Evolutionary conservation across 352 stramenopile genomes (phyloP).

Genomic region (Globisporangium iwayamae): DNA sequence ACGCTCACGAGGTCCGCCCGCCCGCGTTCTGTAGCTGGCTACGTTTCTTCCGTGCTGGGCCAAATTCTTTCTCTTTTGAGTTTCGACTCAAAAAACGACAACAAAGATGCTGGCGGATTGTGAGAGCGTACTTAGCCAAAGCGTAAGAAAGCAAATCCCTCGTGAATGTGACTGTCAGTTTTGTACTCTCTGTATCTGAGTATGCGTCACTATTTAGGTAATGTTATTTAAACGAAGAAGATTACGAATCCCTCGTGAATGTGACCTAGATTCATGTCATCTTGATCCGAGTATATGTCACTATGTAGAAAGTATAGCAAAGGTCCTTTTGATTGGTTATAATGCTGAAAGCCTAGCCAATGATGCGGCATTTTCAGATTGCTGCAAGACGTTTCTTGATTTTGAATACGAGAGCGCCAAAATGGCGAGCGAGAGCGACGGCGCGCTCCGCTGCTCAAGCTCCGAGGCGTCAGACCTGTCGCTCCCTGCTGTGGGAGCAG

Average conservation of each 20-base stretch:
- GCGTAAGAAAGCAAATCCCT: too few species aligned
- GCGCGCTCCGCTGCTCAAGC: neutral
- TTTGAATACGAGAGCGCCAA: neutral
- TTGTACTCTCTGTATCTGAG: neutral
- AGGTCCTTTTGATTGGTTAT: neutral
- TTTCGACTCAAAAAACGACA: too few species aligned
- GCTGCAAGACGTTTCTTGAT: too few species aligned
- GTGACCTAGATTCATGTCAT: neutral
- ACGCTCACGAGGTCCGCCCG: too few species aligned
- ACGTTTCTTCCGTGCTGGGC: constrained; percentile 27
- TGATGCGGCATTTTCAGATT: neutral
- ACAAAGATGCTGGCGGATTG: neutral
- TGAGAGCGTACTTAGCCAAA: neutral
- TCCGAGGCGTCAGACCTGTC: neutral
- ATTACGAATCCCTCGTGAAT: neutral
- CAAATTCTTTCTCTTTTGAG: constrained; percentile 6
- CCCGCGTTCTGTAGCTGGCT: neutral
- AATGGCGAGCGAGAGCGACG: neutral
- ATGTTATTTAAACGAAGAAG: neutral
- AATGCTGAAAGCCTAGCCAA: neutral
- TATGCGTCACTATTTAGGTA: too few species aligned
- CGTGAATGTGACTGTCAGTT: neutral
- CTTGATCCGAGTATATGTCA: neutral
- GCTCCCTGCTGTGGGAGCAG: neutral
- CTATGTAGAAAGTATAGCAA: neutral